phyloP scores from a whole-genome alignment of 2,329 filamentous ascomycete species.

The Talaromyces atroroseus region DNA sequence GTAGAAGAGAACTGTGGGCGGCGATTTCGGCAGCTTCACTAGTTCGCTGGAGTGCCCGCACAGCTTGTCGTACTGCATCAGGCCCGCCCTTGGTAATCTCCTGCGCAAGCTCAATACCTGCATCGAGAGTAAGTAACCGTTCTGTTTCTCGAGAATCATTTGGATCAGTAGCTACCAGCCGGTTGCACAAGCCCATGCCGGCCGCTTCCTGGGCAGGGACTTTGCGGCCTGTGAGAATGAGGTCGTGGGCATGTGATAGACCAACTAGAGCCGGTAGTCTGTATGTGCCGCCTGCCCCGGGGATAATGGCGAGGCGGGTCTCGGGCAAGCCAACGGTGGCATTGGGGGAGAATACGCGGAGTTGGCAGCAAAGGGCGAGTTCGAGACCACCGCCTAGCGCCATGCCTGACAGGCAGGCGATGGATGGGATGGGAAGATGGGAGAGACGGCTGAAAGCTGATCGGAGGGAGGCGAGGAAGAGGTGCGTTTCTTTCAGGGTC shows the following conservation, averaged over 20 bases:
- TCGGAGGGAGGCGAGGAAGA: conserved; percentile 2
- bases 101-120: neutral
- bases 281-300: neutral
- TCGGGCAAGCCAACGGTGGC: neutral
- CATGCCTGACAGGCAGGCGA: conserved; percentile 15
- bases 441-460: conserved; percentile 1
- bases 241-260: neutral
- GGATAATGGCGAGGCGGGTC: neutral
- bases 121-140: neutral
- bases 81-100: neutral
- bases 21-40: neutral
- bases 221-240: neutral
- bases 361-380: conserved; percentile 13
- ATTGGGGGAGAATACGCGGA: conserved; percentile 4
- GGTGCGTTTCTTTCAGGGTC: neutral
- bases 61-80: neutral
- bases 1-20: neutral
- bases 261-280: neutral
- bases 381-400: conserved; percentile 21
- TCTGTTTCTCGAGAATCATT: neutral
- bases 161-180: neutral
- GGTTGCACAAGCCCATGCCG: neutral
- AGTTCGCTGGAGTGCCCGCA: neutral
- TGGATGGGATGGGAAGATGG: conserved; percentile 8
- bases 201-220: neutral